A percentile compares a stretch with the other conserved stretches of the same genome.
These are phyloP conservation scores for Saccharomycopsis capsularis DNA, from an alignment of 805 yeast species.

Conservation along the genomic window DNA sequence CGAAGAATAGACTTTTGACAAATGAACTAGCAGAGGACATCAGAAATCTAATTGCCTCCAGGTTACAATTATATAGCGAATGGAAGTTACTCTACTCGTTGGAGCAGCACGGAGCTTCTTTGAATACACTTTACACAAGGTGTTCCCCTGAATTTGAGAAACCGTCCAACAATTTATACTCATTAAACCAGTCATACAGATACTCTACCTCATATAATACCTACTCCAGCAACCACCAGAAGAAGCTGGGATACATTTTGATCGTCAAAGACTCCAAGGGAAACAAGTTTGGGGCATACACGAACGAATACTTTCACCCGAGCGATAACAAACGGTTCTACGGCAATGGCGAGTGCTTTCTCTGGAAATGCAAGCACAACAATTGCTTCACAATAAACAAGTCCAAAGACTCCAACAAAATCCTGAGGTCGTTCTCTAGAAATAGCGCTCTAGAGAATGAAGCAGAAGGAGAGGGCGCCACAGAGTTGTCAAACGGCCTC, in stretches of 20 bases:
- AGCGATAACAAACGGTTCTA: conserved; percentile 62
- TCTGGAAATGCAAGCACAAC: conserved; percentile 65
- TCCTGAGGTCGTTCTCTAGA: background rate
- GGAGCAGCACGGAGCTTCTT: conserved; percentile 88
- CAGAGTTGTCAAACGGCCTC: background rate
- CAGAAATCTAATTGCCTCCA: conserved; percentile 63
- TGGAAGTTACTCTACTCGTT: conserved; percentile 80
- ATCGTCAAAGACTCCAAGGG: conserved; percentile 60
- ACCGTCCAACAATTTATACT: conserved; percentile 21
- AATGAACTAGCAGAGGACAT: conserved; percentile 66
- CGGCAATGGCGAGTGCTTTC: conserved; percentile 93
- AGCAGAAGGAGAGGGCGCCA: background rate
- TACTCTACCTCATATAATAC: conserved; percentile 2
- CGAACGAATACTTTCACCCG: conserved; percentile 63
- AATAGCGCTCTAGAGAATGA: background rate
- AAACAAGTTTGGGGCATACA: conserved; percentile 68
- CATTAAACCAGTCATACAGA: conserved; percentile 24
- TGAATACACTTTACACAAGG: conserved; percentile 65
- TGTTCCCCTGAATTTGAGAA: conserved; percentile 40
- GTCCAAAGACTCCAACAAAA: conserved; percentile 15
- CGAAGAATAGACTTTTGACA: conserved; percentile 53
- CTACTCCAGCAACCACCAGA: conserved; percentile 27
- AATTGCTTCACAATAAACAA: conserved; percentile 22
- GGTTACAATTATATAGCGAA: conserved; percentile 66
- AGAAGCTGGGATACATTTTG: conserved; percentile 64